These are phyloP conservation scores for Rosa lucieae DNA, from an alignment of 306 rosid species.

Conservation along the genomic window DNA sequence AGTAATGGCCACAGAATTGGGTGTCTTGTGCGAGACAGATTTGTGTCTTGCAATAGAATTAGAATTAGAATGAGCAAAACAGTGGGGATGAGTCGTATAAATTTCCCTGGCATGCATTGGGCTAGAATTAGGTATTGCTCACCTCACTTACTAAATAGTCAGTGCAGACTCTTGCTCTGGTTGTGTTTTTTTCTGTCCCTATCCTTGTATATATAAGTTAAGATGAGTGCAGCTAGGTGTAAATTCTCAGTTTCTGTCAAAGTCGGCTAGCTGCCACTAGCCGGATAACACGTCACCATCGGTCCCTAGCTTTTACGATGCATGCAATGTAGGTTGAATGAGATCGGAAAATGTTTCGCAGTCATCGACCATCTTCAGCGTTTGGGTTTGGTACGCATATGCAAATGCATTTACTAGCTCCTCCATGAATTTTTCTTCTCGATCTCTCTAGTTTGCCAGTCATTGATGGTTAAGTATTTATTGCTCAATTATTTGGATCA, in stretches of 20 bases:
- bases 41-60: background rate
- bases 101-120: background rate
- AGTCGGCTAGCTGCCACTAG: no score
- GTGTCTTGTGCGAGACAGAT: no score
- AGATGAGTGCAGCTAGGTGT: background rate
- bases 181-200: no score
- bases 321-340: background rate
- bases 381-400: background rate
- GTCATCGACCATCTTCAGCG: background rate
- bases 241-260: background rate
- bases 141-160: no score
- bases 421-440: background rate
- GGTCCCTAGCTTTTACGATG: background rate
- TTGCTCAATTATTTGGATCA: no score
- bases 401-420: background rate
- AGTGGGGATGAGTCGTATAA: no score
- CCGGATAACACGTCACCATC: no score
- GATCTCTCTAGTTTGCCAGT: no score
- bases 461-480: no score
- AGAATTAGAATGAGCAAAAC: background rate
- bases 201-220: background rate
- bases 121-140: background rate
- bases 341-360: background rate
- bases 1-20: no score
- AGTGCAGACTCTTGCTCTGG: no score